phyloP scores from a whole-genome alignment of 2,329 filamentous ascomycete species.

The Elsinoe batatas region DNA sequence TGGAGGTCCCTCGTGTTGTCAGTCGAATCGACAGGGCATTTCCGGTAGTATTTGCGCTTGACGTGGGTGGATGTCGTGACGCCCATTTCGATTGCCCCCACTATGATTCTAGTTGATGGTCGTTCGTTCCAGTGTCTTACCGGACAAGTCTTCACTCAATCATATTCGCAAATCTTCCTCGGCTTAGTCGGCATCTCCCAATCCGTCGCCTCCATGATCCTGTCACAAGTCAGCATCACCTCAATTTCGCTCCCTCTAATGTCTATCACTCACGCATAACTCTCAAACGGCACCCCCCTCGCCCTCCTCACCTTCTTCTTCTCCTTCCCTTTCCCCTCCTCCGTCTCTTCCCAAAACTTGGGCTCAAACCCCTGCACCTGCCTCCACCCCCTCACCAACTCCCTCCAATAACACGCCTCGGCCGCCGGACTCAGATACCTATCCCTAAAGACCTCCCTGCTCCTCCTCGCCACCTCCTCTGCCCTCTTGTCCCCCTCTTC shows the following conservation, averaged over 20 bases:
- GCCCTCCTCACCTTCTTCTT: neutral
- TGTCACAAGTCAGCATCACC: neutral
- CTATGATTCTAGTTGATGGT: too few relatives aligned
- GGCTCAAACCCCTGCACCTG: constrained; percentile 18
- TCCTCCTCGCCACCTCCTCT: constrained; percentile 22
- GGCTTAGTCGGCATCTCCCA: neutral
- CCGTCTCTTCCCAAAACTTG: constrained; percentile 2
- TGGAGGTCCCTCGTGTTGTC: too few relatives aligned
- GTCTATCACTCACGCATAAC: neutral
- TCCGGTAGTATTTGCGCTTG: too few relatives aligned
- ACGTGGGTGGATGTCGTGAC: too few relatives aligned
- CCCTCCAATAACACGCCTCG: constrained; percentile 25
- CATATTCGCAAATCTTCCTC: constrained; percentile 8
- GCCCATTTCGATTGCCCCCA: too few relatives aligned
- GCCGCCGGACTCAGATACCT: constrained; percentile 24
- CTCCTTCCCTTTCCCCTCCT: neutral
- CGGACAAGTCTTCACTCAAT: neutral
- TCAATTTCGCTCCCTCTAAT: neutral
- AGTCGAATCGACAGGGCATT: too few relatives aligned
- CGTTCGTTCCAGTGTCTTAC: neutral
- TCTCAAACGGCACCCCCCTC: constrained; percentile 10
- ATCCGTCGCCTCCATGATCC: neutral
- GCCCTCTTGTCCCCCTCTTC: constrained; percentile 15
- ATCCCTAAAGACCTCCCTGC: constrained; percentile 20
- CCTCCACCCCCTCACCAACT: constrained; percentile 24